Evolutionary conservation across 352 stramenopile species (phyloP).

Genomic region (Thalassiosira livingstoniorum): DNA sequence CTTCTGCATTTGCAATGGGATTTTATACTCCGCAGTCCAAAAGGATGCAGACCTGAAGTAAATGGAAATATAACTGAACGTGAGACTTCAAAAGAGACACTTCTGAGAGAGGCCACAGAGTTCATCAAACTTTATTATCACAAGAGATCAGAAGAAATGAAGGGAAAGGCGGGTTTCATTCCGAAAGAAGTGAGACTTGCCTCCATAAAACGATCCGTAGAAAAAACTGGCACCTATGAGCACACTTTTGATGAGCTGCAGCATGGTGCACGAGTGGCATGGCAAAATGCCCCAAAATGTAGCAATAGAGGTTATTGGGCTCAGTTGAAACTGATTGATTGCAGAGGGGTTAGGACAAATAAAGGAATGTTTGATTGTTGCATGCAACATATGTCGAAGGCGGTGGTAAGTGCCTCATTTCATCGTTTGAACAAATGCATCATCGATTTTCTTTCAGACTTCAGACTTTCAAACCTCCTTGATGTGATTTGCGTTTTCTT

Average conservation of each 20-base stretch:
- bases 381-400: constrained; percentile 51
- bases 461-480: too few relatives aligned
- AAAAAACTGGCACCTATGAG: constrained; percentile 42
- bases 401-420: constrained; percentile 23
- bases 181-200: constrained; percentile 31
- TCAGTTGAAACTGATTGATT: constrained; percentile 54
- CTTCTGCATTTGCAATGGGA: too few relatives aligned
- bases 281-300: constrained; percentile 57
- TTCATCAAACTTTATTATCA: constrained; percentile 61
- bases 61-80: constrained; percentile 22
- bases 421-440: neutral
- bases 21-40: constrained; percentile 20
- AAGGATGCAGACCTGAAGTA: constrained; percentile 41
- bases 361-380: constrained; percentile 49
- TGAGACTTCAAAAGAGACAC: constrained; percentile 34
- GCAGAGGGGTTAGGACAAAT: constrained; percentile 31
- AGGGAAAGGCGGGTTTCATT: constrained; percentile 31
- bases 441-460: neutral
- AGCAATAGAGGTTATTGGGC: constrained; percentile 57
- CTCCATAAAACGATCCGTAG: constrained; percentile 38
- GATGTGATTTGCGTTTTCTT: neutral
- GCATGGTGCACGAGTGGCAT: constrained; percentile 55
- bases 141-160: constrained; percentile 51
- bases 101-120: constrained; percentile 49
- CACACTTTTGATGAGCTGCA: constrained; percentile 61